These are phyloP conservation scores for Raffaelea arxii DNA, from an alignment of 2,329 filamentous ascomycete species.

Conservation along the genomic window DNA sequence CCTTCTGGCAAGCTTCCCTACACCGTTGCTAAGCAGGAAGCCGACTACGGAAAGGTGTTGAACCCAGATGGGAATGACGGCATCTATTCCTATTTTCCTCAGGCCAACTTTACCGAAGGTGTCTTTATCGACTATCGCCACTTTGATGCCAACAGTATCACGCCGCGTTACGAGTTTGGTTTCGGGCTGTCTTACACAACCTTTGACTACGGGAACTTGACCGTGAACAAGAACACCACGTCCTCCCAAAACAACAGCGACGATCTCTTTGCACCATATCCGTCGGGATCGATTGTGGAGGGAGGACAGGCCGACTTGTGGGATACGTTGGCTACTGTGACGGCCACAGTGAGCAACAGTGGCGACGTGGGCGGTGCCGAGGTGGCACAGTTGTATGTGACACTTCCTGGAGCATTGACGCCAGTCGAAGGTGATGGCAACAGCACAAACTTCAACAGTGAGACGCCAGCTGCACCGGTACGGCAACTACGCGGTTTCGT, in stretches of 20 bases:
- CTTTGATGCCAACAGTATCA: slow-evolving; percentile 38
- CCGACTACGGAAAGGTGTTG: slow-evolving; percentile 41
- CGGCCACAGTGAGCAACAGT: slow-evolving; percentile 28
- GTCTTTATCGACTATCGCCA: slow-evolving; percentile 43
- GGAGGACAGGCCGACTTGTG: slow-evolving; percentile 38
- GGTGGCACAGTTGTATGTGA: slow-evolving; percentile 34
- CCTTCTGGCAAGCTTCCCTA: slow-evolving; percentile 51
- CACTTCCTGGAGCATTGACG: slow-evolving; percentile 26
- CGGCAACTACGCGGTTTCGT: slow-evolving; percentile 58
- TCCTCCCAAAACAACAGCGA: neutral
- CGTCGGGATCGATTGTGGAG: slow-evolving; percentile 27
- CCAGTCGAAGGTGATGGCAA: neutral
- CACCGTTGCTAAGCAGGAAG: slow-evolving; percentile 44
- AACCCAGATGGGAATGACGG: slow-evolving; percentile 32
- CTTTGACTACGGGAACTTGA: slow-evolving; percentile 35
- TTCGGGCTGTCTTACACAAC: slow-evolving; percentile 47
- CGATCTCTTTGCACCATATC: slow-evolving; percentile 22
- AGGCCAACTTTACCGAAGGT: slow-evolving; percentile 39
- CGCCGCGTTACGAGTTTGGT: slow-evolving; percentile 44
- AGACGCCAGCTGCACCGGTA: slow-evolving; percentile 25
- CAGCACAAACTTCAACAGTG: neutral
- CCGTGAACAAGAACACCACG: slow-evolving; percentile 14
- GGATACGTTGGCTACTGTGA: slow-evolving; percentile 31
- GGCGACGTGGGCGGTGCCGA: slow-evolving; percentile 31
- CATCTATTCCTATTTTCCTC: slow-evolving; percentile 38